Evolutionary conservation across 768 basidiomycete species (phyloP).

Genomic region (Termitomyces bulborhizus): DNA sequence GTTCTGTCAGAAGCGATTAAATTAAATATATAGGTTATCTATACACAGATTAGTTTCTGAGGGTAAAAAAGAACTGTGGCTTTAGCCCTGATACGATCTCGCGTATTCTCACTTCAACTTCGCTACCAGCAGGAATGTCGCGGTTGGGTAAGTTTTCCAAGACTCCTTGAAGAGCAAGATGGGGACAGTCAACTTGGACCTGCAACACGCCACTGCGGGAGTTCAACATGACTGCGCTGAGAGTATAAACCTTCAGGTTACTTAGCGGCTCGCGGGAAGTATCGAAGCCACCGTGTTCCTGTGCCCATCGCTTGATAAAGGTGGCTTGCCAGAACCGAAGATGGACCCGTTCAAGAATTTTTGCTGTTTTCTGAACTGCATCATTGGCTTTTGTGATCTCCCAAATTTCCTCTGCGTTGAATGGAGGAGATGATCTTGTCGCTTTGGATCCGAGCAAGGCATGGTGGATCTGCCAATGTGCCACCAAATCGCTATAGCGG

Average conservation of each 20-base stretch:
- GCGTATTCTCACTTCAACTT: neutral
- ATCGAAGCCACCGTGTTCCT: slow-evolving; percentile 7
- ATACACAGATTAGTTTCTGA: neutral
- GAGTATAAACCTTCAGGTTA: slow-evolving; percentile 9
- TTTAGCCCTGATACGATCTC: neutral
- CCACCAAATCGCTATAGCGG: slow-evolving; percentile 73
- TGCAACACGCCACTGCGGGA: neutral
- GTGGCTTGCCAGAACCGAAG: slow-evolving; percentile 26
- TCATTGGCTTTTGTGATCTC: slow-evolving; percentile 32
- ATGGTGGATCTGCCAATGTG: slow-evolving; percentile 93
- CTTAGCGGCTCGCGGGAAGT: neutral
- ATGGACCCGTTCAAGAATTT: slow-evolving; percentile 25
- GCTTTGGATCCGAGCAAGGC: slow-evolving; percentile 43
- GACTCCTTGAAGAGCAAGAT: neutral
- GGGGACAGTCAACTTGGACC: neutral
- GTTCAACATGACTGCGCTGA: slow-evolving; percentile 2
- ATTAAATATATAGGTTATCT: neutral
- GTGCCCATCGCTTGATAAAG: slow-evolving; percentile 33
- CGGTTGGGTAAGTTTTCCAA: neutral
- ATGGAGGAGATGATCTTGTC: slow-evolving; percentile 26
- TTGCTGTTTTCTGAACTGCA: slow-evolving; percentile 27
- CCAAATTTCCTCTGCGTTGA: slow-evolving; percentile 41
- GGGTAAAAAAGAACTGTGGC: neutral
- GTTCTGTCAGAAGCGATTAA: no score
- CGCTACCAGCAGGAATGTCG: neutral